Conservation (phyloP, 2,329 filamentous ascomycete species). For the Colletotrichum sp. region DNA sequence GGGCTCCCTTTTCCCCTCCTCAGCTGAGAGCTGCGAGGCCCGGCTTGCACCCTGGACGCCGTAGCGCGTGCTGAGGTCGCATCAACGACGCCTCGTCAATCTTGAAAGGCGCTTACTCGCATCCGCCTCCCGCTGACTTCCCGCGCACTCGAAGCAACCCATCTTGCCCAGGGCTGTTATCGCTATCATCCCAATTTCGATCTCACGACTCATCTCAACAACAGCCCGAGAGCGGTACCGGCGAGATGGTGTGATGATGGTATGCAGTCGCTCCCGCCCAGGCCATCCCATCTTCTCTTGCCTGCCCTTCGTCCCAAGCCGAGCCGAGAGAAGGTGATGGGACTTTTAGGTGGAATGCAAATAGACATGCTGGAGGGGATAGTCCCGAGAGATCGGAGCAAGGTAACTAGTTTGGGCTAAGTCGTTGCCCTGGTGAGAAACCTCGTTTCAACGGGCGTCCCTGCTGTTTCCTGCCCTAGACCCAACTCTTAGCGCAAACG, state of each 20-base stretch:
- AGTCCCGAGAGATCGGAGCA: slow-evolving; percentile 11
- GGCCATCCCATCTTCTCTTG: not conserved
- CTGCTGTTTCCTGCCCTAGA: not conserved
- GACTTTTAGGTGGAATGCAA: not conserved
- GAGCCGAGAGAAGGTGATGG: not conserved
- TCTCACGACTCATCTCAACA: not conserved
- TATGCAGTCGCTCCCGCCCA: not conserved
- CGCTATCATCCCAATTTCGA: not conserved
- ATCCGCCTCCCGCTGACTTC: slow-evolving; percentile 14
- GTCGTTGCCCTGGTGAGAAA: not conserved
- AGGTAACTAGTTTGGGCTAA: slow-evolving; percentile 11
- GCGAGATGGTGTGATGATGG: not conserved
- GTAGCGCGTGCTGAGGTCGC: slow-evolving; percentile 7
- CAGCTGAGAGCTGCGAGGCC: not conserved
- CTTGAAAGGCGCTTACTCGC: not conserved
- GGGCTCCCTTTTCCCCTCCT: not conserved
- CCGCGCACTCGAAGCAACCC: not conserved
- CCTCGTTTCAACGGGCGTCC: slow-evolving; percentile 5
- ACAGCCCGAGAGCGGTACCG: not conserved
- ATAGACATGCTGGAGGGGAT: not conserved
- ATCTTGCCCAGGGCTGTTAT: not conserved
- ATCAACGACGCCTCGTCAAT: slow-evolving; percentile 17
- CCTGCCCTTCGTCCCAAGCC: not conserved
- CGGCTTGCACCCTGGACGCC: not conserved
- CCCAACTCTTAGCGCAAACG: slow-evolving; percentile 1